Base-by-base conservation (phyloP, 164 flowering plant species). In the Magnolia officinalis region DNA sequence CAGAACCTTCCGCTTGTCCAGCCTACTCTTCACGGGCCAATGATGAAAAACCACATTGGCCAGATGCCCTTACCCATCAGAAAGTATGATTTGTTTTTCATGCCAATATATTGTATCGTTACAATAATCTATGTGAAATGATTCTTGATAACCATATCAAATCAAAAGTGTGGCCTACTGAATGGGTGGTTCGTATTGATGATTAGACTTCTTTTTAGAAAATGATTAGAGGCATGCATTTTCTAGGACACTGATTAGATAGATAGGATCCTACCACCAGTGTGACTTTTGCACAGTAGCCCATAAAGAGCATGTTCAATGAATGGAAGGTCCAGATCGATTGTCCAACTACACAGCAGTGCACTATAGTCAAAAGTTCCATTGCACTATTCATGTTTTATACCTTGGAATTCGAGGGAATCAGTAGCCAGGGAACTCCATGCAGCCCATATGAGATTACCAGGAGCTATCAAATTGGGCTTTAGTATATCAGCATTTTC, bases 401-500 rank as follows among this genome's bases (percentile, higher is more conserved):
- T 89, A 96, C 99, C 99, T 83, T 77, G 85, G 78, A 96, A 96
- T 81, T 96, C 99, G 61, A 88, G 81, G 1, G 98, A 92, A 67
- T 92, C 97, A 2, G 89, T 83, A 67, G 94, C 99, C 74, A 82
- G 76, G 50, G 97, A 89, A 80, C 99, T 96, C 99, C 99, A 96
- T 78, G 99, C 97, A 81, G 88, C 93, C 99, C 99, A 96, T 74
- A 96, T 92, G 70, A 65, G 86, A 85, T 89, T 91, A 64, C 99
- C 99, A 70, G 99, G 99, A 72, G 99, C 97, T 52, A 96, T 88
- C 78, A 96, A 66, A 77, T 96, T 96, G 52, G 99, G 99, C 79
- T 96, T 96, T 91, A 96, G 50, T 74, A 96, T 81, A 79, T 92
- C 97, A 23, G 98, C 96, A 82, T 88, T 85, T 81, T 87, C 85